phyloP scores from a whole-genome alignment of 1,139 yeast species.

The Lodderomyces elongisporus region DNA sequence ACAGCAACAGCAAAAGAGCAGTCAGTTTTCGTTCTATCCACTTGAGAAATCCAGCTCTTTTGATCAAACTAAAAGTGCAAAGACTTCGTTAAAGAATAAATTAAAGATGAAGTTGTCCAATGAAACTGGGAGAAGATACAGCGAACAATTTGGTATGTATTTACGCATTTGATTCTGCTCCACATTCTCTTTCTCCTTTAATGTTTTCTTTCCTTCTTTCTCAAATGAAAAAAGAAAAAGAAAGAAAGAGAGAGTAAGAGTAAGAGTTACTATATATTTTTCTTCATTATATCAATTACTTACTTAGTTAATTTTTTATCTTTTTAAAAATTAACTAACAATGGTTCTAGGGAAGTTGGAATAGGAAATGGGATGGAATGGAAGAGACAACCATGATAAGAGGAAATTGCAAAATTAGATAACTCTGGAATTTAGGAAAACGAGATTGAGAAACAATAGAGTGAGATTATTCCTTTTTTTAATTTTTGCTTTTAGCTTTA shows the following conservation, averaged over 20 bases:
- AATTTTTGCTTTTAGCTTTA: no score
- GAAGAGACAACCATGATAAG: no score
- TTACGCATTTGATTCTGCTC: background rate
- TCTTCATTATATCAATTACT: background rate
- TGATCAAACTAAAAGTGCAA: constrained; percentile 39
- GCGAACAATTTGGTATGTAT: constrained; percentile 40
- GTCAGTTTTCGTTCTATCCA: constrained; percentile 3
- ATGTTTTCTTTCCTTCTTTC: background rate
- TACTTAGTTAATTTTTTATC: no score
- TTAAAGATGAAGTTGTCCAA: constrained; percentile 13
- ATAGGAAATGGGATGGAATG: no score
- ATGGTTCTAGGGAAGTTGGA: no score
- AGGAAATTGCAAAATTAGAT: no score
- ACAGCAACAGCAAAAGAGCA: background rate
- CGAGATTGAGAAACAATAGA: no score
- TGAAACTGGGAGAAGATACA: constrained; percentile 18
- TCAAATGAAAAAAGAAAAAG: background rate
- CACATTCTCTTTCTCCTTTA: background rate
- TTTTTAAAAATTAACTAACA: no score
- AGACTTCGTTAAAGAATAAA: constrained; percentile 25
- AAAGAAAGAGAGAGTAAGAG: background rate
- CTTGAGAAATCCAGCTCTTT: constrained; percentile 18
- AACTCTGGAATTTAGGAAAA: no score
- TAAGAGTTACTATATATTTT: background rate
- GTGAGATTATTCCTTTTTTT: no score